These are phyloP conservation scores for Cyphellophora europaea DNA, from an alignment of 2,329 filamentous ascomycete genomes.

Conservation along the genomic window DNA sequence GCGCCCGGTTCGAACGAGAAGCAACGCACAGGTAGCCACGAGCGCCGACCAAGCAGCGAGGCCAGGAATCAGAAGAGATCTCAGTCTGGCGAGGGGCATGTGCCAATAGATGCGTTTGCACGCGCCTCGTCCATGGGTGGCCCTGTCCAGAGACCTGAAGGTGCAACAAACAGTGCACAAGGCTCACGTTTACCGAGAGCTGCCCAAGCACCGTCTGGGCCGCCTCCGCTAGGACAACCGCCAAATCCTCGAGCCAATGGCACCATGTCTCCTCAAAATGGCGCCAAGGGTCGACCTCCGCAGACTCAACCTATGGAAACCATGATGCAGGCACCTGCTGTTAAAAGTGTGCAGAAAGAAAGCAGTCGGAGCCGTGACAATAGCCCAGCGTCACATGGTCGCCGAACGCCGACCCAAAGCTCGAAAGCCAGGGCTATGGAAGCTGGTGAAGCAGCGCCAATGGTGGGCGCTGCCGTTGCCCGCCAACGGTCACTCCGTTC, in stretches of 20 bases:
- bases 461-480: slow-evolving; percentile 30
- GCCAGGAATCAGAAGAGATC: slow-evolving; percentile 35
- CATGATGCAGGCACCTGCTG: slow-evolving; percentile 10
- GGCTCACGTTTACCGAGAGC: slow-evolving; percentile 52
- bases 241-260: slow-evolving; percentile 45
- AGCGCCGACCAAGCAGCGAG: slow-evolving; percentile 33
- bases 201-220: slow-evolving; percentile 51
- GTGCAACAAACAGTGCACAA: slow-evolving; percentile 31
- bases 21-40: slow-evolving; percentile 28
- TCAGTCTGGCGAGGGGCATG: slow-evolving; percentile 32
- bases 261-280: slow-evolving; percentile 10
- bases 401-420: slow-evolving; percentile 52
- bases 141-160: slow-evolving; percentile 20
- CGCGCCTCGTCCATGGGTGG: slow-evolving; percentile 16
- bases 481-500: slow-evolving; percentile 46
- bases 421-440: slow-evolving; percentile 37
- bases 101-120: slow-evolving; percentile 24
- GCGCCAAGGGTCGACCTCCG: slow-evolving; percentile 26
- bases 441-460: slow-evolving; percentile 34
- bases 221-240: slow-evolving; percentile 55
- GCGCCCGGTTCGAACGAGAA: slow-evolving; percentile 27
- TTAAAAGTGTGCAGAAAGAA: slow-evolving; percentile 15
- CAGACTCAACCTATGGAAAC: slow-evolving; percentile 21
- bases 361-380: slow-evolving; percentile 31
- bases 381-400: slow-evolving; percentile 47